Percentiles rank a stretch among this genome's conserved stretches.
Evolutionary conservation across 75 land plant genomes (phyloP).

Genomic region (Picea sitchensis): DNA sequence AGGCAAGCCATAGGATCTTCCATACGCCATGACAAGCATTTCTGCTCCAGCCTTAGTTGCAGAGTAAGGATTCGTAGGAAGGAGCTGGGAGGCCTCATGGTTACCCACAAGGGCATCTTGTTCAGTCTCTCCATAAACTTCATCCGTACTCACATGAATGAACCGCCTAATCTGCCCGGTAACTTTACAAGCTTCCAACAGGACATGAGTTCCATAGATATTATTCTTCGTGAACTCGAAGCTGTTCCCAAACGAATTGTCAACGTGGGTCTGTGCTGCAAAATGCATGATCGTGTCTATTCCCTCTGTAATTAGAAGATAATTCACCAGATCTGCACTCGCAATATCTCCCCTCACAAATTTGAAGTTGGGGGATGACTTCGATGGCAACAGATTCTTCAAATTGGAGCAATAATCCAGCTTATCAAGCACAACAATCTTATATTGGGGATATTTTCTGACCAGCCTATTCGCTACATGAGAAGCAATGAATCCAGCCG

Average conservation of each 20-base stretch:
- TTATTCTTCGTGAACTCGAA: constrained; percentile 83
- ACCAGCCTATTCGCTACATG: constrained; percentile 70
- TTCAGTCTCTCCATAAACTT: constrained; percentile 72
- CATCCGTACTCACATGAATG: constrained; percentile 79
- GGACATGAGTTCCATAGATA: constrained; percentile 80
- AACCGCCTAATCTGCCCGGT: constrained; percentile 59
- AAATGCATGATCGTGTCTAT: constrained; percentile 87
- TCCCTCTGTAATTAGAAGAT: constrained; percentile 63
- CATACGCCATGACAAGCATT: constrained; percentile 83
- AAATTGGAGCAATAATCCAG: constrained; percentile 73
- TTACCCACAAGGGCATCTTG: constrained; percentile 71
- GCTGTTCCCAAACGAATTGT: constrained; percentile 73
- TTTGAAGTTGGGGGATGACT: constrained; percentile 58
- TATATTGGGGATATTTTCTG: constrained; percentile 65
- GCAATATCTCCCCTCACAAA: constrained; percentile 76
- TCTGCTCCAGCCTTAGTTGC: constrained; percentile 75
- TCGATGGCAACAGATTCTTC: constrained; percentile 58
- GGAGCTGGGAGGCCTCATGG: constrained; percentile 66
- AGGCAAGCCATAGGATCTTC: constrained; percentile 67
- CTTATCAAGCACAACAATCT: constrained; percentile 77
- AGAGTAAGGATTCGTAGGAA: constrained; percentile 69
- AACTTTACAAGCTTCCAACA: constrained; percentile 73
- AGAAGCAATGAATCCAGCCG: constrained; percentile 79
- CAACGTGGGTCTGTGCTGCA: constrained; percentile 79
- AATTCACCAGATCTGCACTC: constrained; percentile 75